These are phyloP conservation scores for Logfia minima DNA, from an alignment of 129 eudicot species.

Conservation along the genomic window DNA sequence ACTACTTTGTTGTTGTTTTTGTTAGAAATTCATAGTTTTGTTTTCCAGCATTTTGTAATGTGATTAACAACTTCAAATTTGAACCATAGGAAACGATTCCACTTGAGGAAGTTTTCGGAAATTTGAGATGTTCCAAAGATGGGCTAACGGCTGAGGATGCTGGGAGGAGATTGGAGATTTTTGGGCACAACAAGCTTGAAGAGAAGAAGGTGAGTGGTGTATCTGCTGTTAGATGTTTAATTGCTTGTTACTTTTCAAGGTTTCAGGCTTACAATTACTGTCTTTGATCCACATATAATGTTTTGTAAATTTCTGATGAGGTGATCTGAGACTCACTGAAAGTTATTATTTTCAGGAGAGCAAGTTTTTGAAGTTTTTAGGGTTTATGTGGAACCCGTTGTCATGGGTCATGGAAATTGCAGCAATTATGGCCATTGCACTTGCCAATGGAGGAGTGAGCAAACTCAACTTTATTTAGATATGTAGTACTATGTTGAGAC, in stretches of 20 bases:
- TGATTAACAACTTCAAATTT: slow-evolving; percentile 10
- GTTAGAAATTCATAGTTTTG: slow-evolving; percentile 2
- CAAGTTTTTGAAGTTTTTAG: slow-evolving; percentile 71
- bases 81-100: slow-evolving; percentile 59
- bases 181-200: slow-evolving; percentile 79
- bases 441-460: slow-evolving; percentile 92
- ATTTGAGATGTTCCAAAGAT: slow-evolving; percentile 52
- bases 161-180: slow-evolving; percentile 56
- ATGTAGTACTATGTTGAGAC: slow-evolving; percentile 9
- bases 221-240: not conserved
- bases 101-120: slow-evolving; percentile 69
- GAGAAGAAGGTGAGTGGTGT: slow-evolving; percentile 52
- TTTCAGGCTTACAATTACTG: slow-evolving; percentile 6
- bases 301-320: slow-evolving; percentile 7
- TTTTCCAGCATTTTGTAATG: not conserved
- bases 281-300: not conserved
- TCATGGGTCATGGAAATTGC: slow-evolving; percentile 97
- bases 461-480: slow-evolving; percentile 22
- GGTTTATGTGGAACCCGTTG: slow-evolving; percentile 88
- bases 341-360: slow-evolving; percentile 55
- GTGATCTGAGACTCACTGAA: slow-evolving; percentile 15
- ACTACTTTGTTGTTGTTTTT: slow-evolving; percentile 8
- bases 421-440: slow-evolving; percentile 87
- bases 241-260: not conserved
- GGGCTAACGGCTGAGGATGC: slow-evolving; percentile 67